Base-by-base conservation (phyloP, 1,284 basidiomycete species). In the Heterobasidion occidentale region DNA sequence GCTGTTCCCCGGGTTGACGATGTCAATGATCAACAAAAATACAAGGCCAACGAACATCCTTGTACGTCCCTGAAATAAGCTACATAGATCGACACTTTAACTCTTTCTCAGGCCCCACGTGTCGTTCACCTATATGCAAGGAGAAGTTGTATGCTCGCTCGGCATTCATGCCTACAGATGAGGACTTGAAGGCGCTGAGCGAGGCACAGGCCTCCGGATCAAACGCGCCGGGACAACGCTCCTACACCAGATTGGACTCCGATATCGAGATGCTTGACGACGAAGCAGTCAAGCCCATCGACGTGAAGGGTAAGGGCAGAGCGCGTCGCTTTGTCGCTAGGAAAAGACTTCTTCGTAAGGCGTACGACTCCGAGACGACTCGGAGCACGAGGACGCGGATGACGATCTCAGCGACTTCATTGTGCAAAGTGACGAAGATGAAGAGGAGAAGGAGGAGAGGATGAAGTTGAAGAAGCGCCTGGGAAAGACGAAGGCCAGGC, bases 401-500 rank as follows among this genome's bases (percentile, higher is more conserved):
- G 72, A 76, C 57, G 73, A 76, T 56, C 60, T 80, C 60, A 74
- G 71, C 58, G 79, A 81, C 62, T 83, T 83, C 62, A 82, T 82
- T 58, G 77, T 80, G 1, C 61, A 76, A 20, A 69, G 67, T 51
- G 78, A 76, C 58, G 79, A 80, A 57, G 67, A 67, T 50, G 49
- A 66, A 38, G 62, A 66, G 45, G 74, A 78, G 65, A 74, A 76
- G 63, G 73, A 77, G 57, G 70, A 65, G 42, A 70, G 71, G 34
- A 69, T 64, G 36, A 63, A 58, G 15, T 52, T 71, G 34, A 78
- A 73, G 68, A 74, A 69, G 54, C 67, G 72, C 17, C 56, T 70
- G 52, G 61, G 57, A 14, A 70, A 66, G 53, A 64, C 66, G 19
- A 62, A 63, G 27, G 63, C 65, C 14, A 11, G 38, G 12, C 12